Evolutionary conservation across 257 asterid genomes (phyloP).

Genomic region (Nicotiana attenuata): DNA sequence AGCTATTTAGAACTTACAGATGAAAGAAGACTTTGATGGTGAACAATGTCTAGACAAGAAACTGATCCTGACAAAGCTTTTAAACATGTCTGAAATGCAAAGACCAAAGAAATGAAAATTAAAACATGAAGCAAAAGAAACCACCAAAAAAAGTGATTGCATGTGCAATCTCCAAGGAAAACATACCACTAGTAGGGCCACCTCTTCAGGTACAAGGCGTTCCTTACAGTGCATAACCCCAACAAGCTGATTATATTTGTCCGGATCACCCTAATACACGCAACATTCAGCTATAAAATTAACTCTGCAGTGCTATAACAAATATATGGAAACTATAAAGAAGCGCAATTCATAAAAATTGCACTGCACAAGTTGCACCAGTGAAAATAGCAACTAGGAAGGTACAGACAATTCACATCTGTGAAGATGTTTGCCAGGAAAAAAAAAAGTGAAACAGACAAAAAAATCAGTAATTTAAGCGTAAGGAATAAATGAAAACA

Average conservation of each 20-base stretch:
- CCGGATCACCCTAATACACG: constrained; percentile 50
- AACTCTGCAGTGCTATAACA: neutral
- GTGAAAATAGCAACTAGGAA: neutral
- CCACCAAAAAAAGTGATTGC: neutral
- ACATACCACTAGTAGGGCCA: constrained; percentile 83
- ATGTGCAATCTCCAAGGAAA: neutral
- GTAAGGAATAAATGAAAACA: neutral
- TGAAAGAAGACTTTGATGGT: constrained; percentile 61
- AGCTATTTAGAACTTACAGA: constrained; percentile 45
- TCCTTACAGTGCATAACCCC: constrained; percentile 44
- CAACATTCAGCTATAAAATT: constrained; percentile 10
- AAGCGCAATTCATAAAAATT: neutral
- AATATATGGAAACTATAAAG: neutral
- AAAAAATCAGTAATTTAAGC: neutral
- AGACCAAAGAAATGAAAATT: neutral
- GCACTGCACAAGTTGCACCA: neutral
- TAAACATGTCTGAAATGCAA: constrained; percentile 27
- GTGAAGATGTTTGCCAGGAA: neutral
- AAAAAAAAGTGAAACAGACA: neutral
- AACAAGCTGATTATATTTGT: constrained; percentile 54
- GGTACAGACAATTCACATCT: neutral
- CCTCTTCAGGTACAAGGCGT: constrained; percentile 50
- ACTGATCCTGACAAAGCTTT: constrained; percentile 73
- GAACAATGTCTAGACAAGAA: constrained; percentile 51
- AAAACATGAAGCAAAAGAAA: constrained; percentile 6